Base-by-base conservation (phyloP, 768 basidiomycete genomes). In the Agaricus sinodeliciosus region DNA sequence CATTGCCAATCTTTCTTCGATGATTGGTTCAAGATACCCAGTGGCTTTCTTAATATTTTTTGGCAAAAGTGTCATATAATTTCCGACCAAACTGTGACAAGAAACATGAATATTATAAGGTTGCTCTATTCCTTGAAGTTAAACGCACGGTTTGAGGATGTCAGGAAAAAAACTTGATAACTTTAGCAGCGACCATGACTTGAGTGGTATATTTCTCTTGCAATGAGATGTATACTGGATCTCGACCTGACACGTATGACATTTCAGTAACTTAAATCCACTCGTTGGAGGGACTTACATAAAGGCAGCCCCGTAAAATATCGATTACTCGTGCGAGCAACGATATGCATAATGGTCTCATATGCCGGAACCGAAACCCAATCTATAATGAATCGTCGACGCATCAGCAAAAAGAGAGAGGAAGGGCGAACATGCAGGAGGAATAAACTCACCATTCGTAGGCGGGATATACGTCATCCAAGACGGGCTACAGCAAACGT, bases 231-330 rank as follows among this genome's bases (percentile, higher is more conserved):
- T 72, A 80, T 13, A 71, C 73, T 2, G 59, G 57, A 55, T 78
- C 55, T 1, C 71, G 63, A 57, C 77, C 77, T 79, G 4, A 35
- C n/a, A 13, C 8, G 15, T 2, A 46, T 4, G 11, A 45, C 25
- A 31, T 16, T 9, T n/a, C 34, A 44, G 13, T 34, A 57, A 39
- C 2, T 1, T 4, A 59, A 25, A 43, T n/a, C 6, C 11, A 13
- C 6, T 19, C 9, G 9, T 9, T 1, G 55, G 6, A 43, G 6
- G n/a, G 34, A 48, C 70, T 47, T 50, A 77, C 77, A 78, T 9
- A 76, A 56, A 1, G 75, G 72, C 5, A 71, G 57, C 0, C 76
- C 77, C 46, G 80, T 70, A 50, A 79, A 76, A 8, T 73, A 55
- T 2, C 76, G 64, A 58, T 75, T 76, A 54, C 64, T 72, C 3